Base-by-base conservation (phyloP, 164 flowering plant genomes). In the Berberis thunbergii region DNA sequence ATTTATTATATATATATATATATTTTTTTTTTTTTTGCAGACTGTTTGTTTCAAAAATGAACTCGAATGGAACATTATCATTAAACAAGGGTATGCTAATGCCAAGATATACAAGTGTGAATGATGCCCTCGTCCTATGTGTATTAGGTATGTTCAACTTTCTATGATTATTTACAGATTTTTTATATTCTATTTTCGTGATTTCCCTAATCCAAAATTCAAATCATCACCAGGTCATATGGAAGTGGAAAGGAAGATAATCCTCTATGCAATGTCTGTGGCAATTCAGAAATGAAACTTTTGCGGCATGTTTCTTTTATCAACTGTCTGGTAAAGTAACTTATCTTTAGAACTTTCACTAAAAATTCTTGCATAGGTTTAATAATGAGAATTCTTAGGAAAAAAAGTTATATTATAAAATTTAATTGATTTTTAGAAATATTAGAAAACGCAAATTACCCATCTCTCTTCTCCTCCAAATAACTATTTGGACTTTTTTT, bases 201-300 rank as follows among this genome's bases (percentile, higher is more conserved):
- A 3, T 3, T 10, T 52, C 5, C 13, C 13, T 52, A 48, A 5
- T 48, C 9, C 5, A 5, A 41, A 52, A 68, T 3, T 54, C 43
- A 6, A 52, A 52, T 52, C 13, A 69, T 64, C 65, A 73, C 49
- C 73, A 92, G 98, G 88, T 92, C 98, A 39, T 92, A 92, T 81
- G 98, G 98, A 65, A 92, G 98, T 85, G 96, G 89, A 57, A 91
- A 92, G 76, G 98, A 92, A 78, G 98, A 92, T 64, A 80, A 64
- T 61, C 98, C 98, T 45, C 54, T 79, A 45, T 92, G 98, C 77
- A 96, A 89, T 74, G 98, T 92, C n/a, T 92, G 82, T 73, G 95
- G 87, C 68, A 92, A 83, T 75, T 67, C 77, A 64, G 77, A 86
- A 74, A 89, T 89, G 98, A 92, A 92, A 59, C 73, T 92, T 69